Evolutionary conservation across 1,284 basidiomycete genomes (phyloP).

Genomic region (Phenoliferia sp.): DNA sequence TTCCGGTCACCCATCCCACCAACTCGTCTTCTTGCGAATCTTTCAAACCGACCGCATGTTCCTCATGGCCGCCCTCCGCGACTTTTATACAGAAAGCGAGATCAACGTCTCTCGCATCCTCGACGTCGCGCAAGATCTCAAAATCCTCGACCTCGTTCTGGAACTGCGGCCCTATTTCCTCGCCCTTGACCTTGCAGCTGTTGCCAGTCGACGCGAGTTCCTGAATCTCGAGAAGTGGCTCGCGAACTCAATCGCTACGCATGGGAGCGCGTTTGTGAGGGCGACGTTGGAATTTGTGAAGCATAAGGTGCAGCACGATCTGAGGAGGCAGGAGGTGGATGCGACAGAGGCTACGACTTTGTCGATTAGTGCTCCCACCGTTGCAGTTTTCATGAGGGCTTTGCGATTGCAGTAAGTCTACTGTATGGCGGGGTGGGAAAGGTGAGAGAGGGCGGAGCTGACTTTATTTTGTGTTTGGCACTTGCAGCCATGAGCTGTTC

Average conservation of each 20-base stretch:
- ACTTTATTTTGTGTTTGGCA: background rate
- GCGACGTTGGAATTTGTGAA: conserved; percentile 82
- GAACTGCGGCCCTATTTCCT: conserved; percentile 75
- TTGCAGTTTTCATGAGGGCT: conserved; percentile 83
- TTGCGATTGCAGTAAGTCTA: conserved; percentile 68
- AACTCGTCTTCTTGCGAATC: conserved; percentile 92
- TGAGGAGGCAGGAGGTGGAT: conserved; percentile 69
- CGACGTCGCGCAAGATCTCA: conserved; percentile 91
- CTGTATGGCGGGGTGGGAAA: background rate
- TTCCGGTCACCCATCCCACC: conserved; percentile 84
- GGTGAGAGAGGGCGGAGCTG: background rate
- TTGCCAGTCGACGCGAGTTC: conserved; percentile 88
- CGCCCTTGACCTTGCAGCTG: conserved; percentile 84
- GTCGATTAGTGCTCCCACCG: conserved; percentile 75
- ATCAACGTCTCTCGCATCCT: conserved; percentile 90
- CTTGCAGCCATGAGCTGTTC: conserved; percentile 50
- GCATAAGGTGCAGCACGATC: conserved; percentile 84
- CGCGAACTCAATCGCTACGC: conserved; percentile 71
- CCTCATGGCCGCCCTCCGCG: conserved; percentile 77
- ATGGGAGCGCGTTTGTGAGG: conserved; percentile 80
- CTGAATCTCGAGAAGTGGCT: conserved; percentile 96
- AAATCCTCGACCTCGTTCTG: conserved; percentile 83
- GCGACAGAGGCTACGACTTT: conserved; percentile 65
- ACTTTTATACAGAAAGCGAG: conserved; percentile 87
- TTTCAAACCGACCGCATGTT: conserved; percentile 85